These are phyloP conservation scores for Trichophyton benhamiae DNA, from an alignment of 2,329 filamentous ascomycete genomes.

Conservation along the genomic window DNA sequence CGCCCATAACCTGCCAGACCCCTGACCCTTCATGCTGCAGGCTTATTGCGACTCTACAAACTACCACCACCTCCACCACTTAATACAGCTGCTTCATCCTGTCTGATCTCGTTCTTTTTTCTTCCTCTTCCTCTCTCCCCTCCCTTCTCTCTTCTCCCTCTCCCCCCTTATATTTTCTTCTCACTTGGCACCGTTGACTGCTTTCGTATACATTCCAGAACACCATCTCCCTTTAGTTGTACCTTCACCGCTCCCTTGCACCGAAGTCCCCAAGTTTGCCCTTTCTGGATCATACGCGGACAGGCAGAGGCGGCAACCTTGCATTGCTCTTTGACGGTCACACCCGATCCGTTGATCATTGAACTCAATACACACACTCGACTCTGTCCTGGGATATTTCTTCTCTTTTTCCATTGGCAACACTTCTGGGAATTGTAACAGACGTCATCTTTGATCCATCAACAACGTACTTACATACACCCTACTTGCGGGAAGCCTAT, in stretches of 20 bases:
- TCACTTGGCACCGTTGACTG: neutral
- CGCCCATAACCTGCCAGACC: constrained; percentile 11
- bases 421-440: neutral
- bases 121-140: neutral
- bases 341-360: constrained; percentile 6
- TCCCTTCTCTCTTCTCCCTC: neutral
- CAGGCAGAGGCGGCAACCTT: neutral
- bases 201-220: neutral
- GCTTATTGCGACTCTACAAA: constrained; percentile 10
- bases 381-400: constrained; percentile 2
- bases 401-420: constrained; percentile 1
- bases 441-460: constrained; percentile 5
- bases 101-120: constrained; percentile 1
- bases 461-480: constrained; percentile 4
- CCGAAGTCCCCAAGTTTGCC: neutral
- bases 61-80: constrained; percentile 6
- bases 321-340: constrained; percentile 2
- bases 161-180: neutral
- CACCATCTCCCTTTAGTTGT: neutral
- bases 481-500: constrained; percentile 2
- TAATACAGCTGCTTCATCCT: neutral
- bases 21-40: constrained; percentile 8
- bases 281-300: neutral
- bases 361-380: constrained; percentile 3
- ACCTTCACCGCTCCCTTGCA: neutral